Evolutionary conservation across 192 early-diverging fungal species (phyloP), one percentile per base, ranked within the genome.

Genomic region (Oehlia diaphana): DNA sequence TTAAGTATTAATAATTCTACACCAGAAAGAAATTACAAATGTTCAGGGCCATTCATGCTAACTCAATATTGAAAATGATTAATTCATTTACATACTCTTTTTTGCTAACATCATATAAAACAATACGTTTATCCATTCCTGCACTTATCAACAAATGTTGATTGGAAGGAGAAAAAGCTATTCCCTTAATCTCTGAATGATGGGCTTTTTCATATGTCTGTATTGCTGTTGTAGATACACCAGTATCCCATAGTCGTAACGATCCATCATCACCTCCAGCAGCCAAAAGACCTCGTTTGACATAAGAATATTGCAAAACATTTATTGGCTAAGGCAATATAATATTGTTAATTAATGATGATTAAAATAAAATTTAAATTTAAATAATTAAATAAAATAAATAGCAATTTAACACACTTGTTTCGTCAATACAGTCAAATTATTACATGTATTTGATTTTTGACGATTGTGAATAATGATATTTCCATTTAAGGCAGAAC

Each of bases 161-260:
- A 67, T 87, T 87, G 61, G 74, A 82, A 9, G 86, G 82, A 16
- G 83, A 84, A 80, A 87, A 87, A 0, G 86, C 81, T 71, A 87
- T 83, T 31, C 81, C 84, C 42, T 78, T 83, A 53, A 85, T 83
- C n/a, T 83, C 68, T 14, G 66, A 61, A 35, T 81, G 65, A 65
- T 87, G 84, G 13, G 82, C 81, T 4, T 68, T 47, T 12, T 79
- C 65, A 69, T 85, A 85, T 49, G 78, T 87, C 72, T 83, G 84
- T 23, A 83, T 73, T 9, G 82, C 63, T 6, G 85, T 80, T 2
- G 79, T 74, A 4, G 82, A 81, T 16, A 68, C 67, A 64, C 79
- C 69, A 9, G 84, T 82, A 65, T 87, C 82, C 84, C 84, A 87
- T 42, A 87, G 63, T 73, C 86, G 82, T n/a, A 87, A 37, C 4